Evolutionary conservation across 345 rosid genomes (phyloP).

Genomic region (Acer campestre): DNA sequence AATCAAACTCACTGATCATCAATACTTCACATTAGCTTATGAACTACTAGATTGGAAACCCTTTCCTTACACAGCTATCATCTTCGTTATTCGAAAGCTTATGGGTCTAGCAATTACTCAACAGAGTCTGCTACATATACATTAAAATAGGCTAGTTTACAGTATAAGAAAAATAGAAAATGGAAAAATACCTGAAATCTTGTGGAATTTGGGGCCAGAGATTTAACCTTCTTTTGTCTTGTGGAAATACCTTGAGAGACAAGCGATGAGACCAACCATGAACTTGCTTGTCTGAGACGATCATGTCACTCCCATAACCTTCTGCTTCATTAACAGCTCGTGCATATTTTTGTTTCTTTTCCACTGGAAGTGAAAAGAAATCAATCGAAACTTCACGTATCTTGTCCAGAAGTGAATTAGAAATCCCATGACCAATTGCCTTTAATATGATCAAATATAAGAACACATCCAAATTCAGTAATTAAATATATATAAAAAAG

Average conservation of each 20-base stretch:
- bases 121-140: too few species aligned
- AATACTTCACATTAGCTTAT: too few species aligned
- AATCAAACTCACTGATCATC: too few species aligned
- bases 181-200: not conserved
- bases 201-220: slow-evolving; percentile 56
- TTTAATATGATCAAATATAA: not conserved
- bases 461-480: not conserved
- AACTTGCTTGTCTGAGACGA: slow-evolving; percentile 44
- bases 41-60: too few species aligned
- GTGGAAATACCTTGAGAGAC: slow-evolving; percentile 46
- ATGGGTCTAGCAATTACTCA: too few species aligned
- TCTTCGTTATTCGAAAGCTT: too few species aligned
- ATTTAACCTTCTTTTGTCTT: slow-evolving; percentile 36
- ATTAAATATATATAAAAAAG: not conserved
- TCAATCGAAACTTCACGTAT: slow-evolving; percentile 35
- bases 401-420: slow-evolving; percentile 41
- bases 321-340: slow-evolving; percentile 36
- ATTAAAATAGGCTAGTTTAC: too few species aligned
- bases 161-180: too few species aligned
- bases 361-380: slow-evolving; percentile 41
- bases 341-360: slow-evolving; percentile 45
- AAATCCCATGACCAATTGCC: slow-evolving; percentile 56
- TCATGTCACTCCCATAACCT: slow-evolving; percentile 53
- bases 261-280: slow-evolving; percentile 51
- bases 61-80: too few species aligned